Evolutionary conservation across 176 grass and related monocot species (phyloP), one percentile per base, ranked within the genome.

Genomic region (Paspalum notatum): DNA sequence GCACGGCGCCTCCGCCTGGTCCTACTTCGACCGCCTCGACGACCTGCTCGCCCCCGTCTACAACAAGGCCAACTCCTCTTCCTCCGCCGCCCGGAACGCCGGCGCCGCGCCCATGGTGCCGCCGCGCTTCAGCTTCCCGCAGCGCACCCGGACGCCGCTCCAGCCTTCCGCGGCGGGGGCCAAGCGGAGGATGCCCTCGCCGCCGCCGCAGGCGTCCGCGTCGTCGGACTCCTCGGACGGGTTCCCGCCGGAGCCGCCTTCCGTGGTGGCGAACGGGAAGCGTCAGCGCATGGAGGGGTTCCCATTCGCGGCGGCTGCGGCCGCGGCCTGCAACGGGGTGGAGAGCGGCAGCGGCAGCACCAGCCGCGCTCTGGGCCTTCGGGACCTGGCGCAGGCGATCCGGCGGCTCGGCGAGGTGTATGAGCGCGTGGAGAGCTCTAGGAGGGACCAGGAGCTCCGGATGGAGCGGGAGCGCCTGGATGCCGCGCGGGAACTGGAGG

Each of bases 151-250:
- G 44, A 91, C 86, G 47, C 75, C 81, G 10, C 85, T 65, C 43
- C 49, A 71, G 18, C 16, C 87, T 10, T 63, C 80, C n/a, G n/a
- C n/a, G 3, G 52, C 80, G 4, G 49, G 73, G 20, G 39, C n/a
- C 27, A 94, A 89, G 83, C 62, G 82, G 66, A 75, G 53, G 86
- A 41, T 85, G 32, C 80, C 86, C 14, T 87, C 80, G 39, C 85
- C 85, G 18, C 87, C 80, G 44, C 87, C 80, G 14, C 85, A 89
- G 61, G 55, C 83, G 32, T 85, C 85, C 2, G 82, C 62, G 8
- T 90, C 87, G 7, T 91, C 84, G 0, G 96, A 88, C 21, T 98
- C 95, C 4, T 98, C 95, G 3, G 95, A 98, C n/a, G 96, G 96
- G 1, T 93, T 93, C 69, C 95, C 95, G 8, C 96, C 96, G 0